Conservation (phyloP, 805 yeast species). For the Ogataea chonburiensis region DNA sequence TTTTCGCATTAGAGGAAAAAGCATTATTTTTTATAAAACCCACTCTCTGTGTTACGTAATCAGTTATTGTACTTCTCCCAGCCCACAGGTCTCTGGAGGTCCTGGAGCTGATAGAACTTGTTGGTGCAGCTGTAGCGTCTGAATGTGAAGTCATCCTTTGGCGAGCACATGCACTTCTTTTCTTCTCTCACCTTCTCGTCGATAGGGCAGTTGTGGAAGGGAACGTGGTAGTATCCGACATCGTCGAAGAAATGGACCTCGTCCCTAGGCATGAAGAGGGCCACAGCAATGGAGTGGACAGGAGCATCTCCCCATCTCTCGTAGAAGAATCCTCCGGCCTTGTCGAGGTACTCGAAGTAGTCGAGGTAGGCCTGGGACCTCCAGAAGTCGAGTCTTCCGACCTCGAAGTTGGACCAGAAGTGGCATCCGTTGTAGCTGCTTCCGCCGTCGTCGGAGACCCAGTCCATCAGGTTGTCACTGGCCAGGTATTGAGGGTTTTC, state of each 20-base stretch:
- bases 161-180: slow-evolving; percentile 72
- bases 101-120: slow-evolving; percentile 56
- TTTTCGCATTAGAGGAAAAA: neutral
- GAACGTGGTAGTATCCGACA: slow-evolving; percentile 81
- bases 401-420: slow-evolving; percentile 90
- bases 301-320: slow-evolving; percentile 97
- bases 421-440: slow-evolving; percentile 76
- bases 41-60: too few species aligned
- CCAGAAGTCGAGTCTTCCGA: slow-evolving; percentile 74
- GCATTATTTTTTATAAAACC: neutral
- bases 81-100: slow-evolving; percentile 59
- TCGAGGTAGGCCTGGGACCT: slow-evolving; percentile 65
- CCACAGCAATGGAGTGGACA: slow-evolving; percentile 83
- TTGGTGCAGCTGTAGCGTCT: slow-evolving; percentile 69
- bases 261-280: slow-evolving; percentile 68
- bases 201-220: slow-evolving; percentile 79
- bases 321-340: slow-evolving; percentile 88
- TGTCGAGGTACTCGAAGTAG: slow-evolving; percentile 73
- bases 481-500: slow-evolving; percentile 60
- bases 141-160: slow-evolving; percentile 74
- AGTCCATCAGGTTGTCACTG: slow-evolving; percentile 62
- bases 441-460: slow-evolving; percentile 70
- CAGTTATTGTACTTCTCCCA: too few species aligned
- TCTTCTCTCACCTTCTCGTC: slow-evolving; percentile 54
- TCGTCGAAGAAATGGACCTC: slow-evolving; percentile 80